Evolutionary conservation across 805 yeast genomes (phyloP).

Genomic region (Danielozyma ontarioensis): DNA sequence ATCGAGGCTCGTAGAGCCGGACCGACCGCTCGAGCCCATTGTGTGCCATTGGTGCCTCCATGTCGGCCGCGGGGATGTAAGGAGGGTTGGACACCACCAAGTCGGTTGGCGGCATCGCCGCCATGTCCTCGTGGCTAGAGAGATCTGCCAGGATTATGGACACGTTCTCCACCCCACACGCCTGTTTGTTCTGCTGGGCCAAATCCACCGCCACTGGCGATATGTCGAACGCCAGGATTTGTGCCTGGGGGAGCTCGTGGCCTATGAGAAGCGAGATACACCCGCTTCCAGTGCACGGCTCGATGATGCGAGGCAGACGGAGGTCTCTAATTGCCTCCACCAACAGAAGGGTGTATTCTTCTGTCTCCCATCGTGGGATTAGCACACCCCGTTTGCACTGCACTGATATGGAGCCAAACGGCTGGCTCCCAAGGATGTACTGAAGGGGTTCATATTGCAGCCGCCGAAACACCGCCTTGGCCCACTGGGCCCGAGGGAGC

Average conservation of each 20-base stretch:
- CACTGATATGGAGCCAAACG: conserved; percentile 70
- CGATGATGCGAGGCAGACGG: conserved; percentile 47
- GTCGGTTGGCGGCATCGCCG: conserved; percentile 24
- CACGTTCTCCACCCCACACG: conserved; percentile 5
- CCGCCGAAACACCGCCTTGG: conserved; percentile 49
- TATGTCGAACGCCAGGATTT: conserved; percentile 50
- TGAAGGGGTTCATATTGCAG: conserved; percentile 65
- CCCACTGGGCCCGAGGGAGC: conserved; percentile 44
- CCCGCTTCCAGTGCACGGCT: conserved; percentile 86
- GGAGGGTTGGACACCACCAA: conserved; percentile 88
- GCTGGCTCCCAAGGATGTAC: conserved; percentile 80
- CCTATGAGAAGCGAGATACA: conserved; percentile 63
- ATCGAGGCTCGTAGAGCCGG: conserved; percentile 61
- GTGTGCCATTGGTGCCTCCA: conserved; percentile 20
- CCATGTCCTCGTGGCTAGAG: conserved; percentile 4
- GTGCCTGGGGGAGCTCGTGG: conserved; percentile 11
- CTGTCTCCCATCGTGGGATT: conserved; percentile 95
- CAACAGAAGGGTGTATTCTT: conserved; percentile 61
- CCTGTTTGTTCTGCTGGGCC: conserved; percentile 40
- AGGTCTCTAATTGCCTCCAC: conserved; percentile 5
- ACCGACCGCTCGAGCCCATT: conserved; percentile 63
- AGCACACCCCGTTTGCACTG: conserved; percentile 60
- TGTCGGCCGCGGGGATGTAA: conserved; percentile 55
- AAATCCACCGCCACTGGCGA: conserved; percentile 48
- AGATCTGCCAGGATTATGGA: conserved; percentile 10